A percentile compares a stretch with the other conserved stretches of the same genome.
Evolutionary conservation across 1,139 yeast genomes (phyloP).

Genomic region (Pichia sp.): DNA sequence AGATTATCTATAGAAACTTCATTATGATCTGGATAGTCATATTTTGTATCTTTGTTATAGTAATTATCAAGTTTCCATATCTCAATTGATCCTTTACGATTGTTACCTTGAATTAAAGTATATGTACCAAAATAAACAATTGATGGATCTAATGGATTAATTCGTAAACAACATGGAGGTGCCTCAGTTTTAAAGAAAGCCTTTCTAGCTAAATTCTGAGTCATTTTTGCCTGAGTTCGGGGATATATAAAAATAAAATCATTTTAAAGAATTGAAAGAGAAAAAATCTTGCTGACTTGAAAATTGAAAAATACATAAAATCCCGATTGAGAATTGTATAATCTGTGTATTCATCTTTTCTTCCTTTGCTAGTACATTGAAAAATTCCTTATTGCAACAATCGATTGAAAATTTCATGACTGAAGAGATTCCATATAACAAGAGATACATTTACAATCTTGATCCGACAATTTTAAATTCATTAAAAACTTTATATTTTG

Average conservation of each 20-base stretch:
- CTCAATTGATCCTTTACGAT: slow-evolving; percentile 71
- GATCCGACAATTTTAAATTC: slow-evolving; percentile 39
- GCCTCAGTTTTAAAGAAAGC: slow-evolving; percentile 37
- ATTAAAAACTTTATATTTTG: slow-evolving; percentile 53
- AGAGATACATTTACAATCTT: slow-evolving; percentile 50
- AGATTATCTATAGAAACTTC: slow-evolving; percentile 11
- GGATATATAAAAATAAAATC: not conserved
- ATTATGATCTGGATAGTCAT: slow-evolving; percentile 18
- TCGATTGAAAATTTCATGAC: slow-evolving; percentile 8
- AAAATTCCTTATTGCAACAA: no score
- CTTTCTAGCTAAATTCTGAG: slow-evolving; percentile 8
- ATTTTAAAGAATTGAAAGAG: not conserved
- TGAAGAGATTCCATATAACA: slow-evolving; percentile 29
- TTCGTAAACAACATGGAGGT: slow-evolving; percentile 80
- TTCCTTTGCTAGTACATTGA: no score
- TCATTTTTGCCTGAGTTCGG: slow-evolving; percentile 2
- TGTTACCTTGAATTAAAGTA: slow-evolving; percentile 54
- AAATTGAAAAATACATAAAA: no score
- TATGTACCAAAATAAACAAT: slow-evolving; percentile 69
- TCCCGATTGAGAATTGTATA: no score
- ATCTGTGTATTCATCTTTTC: no score
- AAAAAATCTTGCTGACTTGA: not conserved
- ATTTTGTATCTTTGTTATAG: not conserved
- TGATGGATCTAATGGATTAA: slow-evolving; percentile 46
- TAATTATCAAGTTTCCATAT: slow-evolving; percentile 35